phyloP scores from a whole-genome alignment of 2,329 filamentous ascomycete species.

The Colletotrichum scovillei region DNA sequence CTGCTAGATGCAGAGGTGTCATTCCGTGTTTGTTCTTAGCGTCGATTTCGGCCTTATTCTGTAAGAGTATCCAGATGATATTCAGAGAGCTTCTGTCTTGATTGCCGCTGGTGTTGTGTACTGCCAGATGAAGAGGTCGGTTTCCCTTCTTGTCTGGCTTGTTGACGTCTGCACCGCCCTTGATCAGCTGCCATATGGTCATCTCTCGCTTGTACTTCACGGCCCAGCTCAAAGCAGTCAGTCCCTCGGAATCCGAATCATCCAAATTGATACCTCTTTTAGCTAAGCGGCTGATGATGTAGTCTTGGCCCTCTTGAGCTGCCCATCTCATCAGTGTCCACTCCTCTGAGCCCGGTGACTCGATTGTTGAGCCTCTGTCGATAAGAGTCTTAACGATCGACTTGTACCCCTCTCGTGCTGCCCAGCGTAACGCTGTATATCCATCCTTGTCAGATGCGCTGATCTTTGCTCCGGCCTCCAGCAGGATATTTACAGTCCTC shows the following conservation, averaged over 20 bases:
- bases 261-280: neutral
- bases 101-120: neutral
- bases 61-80: conserved; percentile 7
- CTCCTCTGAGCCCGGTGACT: neutral
- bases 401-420: conserved; percentile 11
- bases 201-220: conserved; percentile 4
- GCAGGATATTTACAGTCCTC: neutral
- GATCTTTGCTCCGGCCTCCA: neutral
- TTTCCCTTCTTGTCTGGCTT: conserved; percentile 4
- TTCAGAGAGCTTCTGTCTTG: neutral
- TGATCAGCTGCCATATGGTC: conserved; percentile 2
- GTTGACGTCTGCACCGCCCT: conserved; percentile 13
- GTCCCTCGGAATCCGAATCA: neutral
- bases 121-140: neutral
- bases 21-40: neutral
- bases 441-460: neutral
- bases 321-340: conserved; percentile 18
- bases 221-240: conserved; percentile 13
- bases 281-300: conserved; percentile 3
- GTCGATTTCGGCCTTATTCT: neutral
- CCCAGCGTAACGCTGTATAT: conserved; percentile 15
- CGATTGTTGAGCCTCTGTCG: neutral
- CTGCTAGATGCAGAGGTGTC: conserved; percentile 10
- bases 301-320: conserved; percentile 17
- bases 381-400: neutral